A percentile compares a stretch with the other conserved stretches of the same genome.
Evolutionary conservation across 129 eudicot genomes (phyloP).

Genomic region (sunflower (Helianthus annuus)): HanXRQr2.0-SUNRISE NC_035440.2:107431019-107431518

Average conservation of each 20-base stretch:
- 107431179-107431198: constrained; percentile 38
- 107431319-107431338: constrained; percentile 14
- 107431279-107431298: not conserved
- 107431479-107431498: too few species aligned
- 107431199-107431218: constrained; percentile 14
- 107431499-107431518: too few species aligned
- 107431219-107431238: not conserved
- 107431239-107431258: constrained; percentile 11
- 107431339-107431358: constrained; percentile 9
- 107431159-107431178: constrained; percentile 67
- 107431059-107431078: constrained; percentile 66
- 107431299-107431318: not conserved
- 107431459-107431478: too few species aligned
- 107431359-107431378: constrained; percentile 38
- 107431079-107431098: constrained; percentile 79
- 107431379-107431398: not conserved
- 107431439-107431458: constrained; percentile 17
- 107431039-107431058: constrained; percentile 82
- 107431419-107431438: constrained; percentile 33
- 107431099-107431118: constrained; percentile 66
- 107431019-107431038: constrained; percentile 86
- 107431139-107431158: constrained; percentile 80
- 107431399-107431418: constrained; percentile 13
- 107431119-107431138: constrained; percentile 54
- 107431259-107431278: constrained; percentile 3